Conservation (phyloP, 2,329 filamentous ascomycete genomes). For the Fusarium sp. region DNA sequence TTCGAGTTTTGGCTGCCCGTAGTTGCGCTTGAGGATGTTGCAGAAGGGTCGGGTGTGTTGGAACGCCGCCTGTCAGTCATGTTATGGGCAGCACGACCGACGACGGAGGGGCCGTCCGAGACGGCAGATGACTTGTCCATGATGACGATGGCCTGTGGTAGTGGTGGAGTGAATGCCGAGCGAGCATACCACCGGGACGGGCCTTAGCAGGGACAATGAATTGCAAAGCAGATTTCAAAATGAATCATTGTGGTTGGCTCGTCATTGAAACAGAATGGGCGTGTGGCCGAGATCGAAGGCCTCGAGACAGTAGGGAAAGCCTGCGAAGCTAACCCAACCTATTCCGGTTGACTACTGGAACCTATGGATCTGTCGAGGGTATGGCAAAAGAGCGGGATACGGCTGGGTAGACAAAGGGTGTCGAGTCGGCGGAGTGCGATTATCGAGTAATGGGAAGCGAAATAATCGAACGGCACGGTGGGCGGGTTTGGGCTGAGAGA, state of each 20-base stretch:
- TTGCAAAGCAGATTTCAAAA: conserved; percentile 43
- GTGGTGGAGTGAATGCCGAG: conserved; percentile 45
- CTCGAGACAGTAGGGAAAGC: conserved; percentile 32
- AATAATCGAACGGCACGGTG: conserved; percentile 2
- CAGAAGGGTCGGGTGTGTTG: conserved; percentile 41
- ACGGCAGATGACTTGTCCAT: conserved; percentile 52
- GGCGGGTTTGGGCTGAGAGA: background rate
- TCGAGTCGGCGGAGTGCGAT: conserved; percentile 17
- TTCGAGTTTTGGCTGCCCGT: conserved; percentile 49
- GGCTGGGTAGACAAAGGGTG: conserved; percentile 38
- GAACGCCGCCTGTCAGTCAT: conserved; percentile 34
- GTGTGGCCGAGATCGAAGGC: conserved; percentile 37
- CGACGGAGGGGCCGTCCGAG: conserved; percentile 42
- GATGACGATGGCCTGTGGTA: conserved; percentile 42
- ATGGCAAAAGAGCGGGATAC: conserved; percentile 40
- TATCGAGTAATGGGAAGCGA: conserved; percentile 10
- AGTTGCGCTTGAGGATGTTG: conserved; percentile 39
- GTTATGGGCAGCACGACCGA: conserved; percentile 35
- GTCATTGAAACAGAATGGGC: conserved; percentile 46
- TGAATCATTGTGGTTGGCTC: conserved; percentile 52
- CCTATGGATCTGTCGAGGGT: conserved; percentile 32
- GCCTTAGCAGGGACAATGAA: conserved; percentile 47
- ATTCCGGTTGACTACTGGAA: conserved; percentile 43
- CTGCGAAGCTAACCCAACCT: conserved; percentile 46
- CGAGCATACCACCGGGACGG: conserved; percentile 50